Conservation (phyloP, 495 filamentous ascomycete species). For the Alectoria sarmentosa region DNA sequence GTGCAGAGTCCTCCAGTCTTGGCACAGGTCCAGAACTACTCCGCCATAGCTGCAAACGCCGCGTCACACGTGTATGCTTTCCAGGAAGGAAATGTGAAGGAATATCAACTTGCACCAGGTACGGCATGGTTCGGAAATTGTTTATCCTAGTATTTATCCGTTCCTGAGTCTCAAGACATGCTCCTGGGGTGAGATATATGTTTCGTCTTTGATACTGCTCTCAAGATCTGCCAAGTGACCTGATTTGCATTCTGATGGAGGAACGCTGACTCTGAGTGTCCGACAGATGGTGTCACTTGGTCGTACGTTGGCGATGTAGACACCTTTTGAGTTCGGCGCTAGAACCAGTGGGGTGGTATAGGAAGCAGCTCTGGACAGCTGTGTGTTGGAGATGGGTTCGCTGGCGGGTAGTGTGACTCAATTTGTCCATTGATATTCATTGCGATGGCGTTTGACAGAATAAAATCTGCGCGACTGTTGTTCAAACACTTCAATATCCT, state of each 20-base stretch:
- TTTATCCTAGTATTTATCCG: neutral
- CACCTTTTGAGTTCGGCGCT: neutral
- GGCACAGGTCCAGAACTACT: neutral
- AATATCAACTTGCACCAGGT: neutral
- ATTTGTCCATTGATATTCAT: neutral
- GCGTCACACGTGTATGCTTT: neutral
- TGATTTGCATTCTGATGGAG: neutral
- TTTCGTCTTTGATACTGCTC: neutral
- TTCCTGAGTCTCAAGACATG: neutral
- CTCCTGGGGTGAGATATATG: neutral
- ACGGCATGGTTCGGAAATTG: neutral
- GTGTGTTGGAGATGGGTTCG: neutral
- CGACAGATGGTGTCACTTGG: neutral
- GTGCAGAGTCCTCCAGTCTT: neutral
- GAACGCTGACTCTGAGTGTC: neutral
- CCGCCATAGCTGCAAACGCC: neutral
- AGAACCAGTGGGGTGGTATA: neutral
- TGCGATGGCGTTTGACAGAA: neutral
- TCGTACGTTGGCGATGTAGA: neutral
- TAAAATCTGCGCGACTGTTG: neutral
- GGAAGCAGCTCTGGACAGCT: neutral
- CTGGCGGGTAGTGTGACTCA: neutral
- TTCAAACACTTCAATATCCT: neutral
- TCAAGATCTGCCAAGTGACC: neutral
- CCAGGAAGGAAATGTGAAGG: neutral